Evolutionary conservation across 495 filamentous ascomycete genomes (phyloP), one percentile per base, ranked within the genome.

Genomic region (Xeromyces bisporus): DNA sequence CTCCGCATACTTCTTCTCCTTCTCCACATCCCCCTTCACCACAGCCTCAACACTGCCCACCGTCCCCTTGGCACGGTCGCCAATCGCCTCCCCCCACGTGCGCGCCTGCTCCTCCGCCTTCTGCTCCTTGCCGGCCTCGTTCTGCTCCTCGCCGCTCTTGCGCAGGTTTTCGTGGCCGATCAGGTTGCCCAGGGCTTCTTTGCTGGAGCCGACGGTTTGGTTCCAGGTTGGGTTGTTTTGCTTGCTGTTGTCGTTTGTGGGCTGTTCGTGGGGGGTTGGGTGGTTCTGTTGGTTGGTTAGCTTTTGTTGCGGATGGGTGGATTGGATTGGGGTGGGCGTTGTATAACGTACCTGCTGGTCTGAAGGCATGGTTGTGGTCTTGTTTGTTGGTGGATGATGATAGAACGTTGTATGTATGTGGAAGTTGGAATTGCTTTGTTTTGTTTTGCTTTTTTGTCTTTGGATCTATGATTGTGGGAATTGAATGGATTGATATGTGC

Each of bases 61-160:
- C 7, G 76, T 57, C 21, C 87, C 86, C 13, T 66, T 58, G 7
- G 74, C 73, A 15, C 87, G 77, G 47, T 92, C 73, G 14, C 56
- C 61, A 21, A 79, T 48, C 13, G 87, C 87, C 29, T 65, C 54
- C 15, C 77, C 73, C 38, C 67, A 69, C 43, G 93, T 86, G 40
- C 60, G 70, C 26, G 93, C 39, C 59, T 93, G 87, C 21, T 87
- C 85, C 45, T 73, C 62, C 11, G 86, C 83, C 52, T 94, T 84
- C 45, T 78, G 71, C 23, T 63, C 71, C 58, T 89, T 79, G 18
- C 87, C 87, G 30, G 75, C 61, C 10, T 64, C 60, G 44, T 93
- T 93, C 55, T 94, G 84, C 43, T 77, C 53, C 26, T 67, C 66
- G 14, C 86, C 86, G 17, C 73, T 47, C 28, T 69, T 64, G 53